These are phyloP conservation scores for Typha latifolia DNA, from an alignment of 176 grass and related monocot species.

Conservation along the genomic window DNA sequence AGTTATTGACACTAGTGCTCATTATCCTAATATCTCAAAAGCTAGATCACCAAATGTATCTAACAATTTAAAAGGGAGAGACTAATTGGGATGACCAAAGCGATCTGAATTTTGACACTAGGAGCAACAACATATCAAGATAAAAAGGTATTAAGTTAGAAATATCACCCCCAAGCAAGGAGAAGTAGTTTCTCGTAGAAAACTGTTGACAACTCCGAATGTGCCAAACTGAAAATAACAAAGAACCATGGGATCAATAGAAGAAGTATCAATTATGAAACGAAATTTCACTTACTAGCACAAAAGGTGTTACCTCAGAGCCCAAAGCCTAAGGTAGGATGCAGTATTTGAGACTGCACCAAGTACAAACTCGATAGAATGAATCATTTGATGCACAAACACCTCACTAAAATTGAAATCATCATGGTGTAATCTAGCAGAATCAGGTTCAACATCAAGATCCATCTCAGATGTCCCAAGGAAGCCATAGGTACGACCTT, in stretches of 20 bases:
- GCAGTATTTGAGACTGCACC: conserved; percentile 98
- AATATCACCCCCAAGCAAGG: conserved; percentile 80
- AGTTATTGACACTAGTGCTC: neutral
- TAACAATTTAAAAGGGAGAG: neutral
- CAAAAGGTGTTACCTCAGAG: conserved; percentile 58
- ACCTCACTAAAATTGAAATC: conserved; percentile 99
- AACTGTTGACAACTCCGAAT: conserved; percentile 96
- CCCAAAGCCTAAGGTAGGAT: conserved; percentile 99
- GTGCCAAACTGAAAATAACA: conserved; percentile 69
- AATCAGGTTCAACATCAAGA: conserved; percentile 94
- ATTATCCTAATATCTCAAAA: neutral
- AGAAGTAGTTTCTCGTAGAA: conserved; percentile 98
- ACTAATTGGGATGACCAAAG: neutral
- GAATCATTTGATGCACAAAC: conserved; percentile 99
- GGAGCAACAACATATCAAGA: neutral
- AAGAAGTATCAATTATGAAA: conserved; percentile 3
- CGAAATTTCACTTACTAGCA: conserved; percentile 3
- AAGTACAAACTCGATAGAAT: conserved; percentile 98
- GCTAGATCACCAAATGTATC: neutral
- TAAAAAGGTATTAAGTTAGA: conserved; percentile 1
- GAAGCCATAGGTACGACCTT: conserved; percentile 89
- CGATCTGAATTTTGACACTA: neutral
- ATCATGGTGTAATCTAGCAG: conserved; percentile 63
- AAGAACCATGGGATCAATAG: conserved; percentile 18
- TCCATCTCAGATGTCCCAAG: conserved; percentile 88